These are phyloP conservation scores for Aspergillus texensis DNA, from an alignment of 2,329 filamentous ascomycete genomes.

Conservation along the genomic window DNA sequence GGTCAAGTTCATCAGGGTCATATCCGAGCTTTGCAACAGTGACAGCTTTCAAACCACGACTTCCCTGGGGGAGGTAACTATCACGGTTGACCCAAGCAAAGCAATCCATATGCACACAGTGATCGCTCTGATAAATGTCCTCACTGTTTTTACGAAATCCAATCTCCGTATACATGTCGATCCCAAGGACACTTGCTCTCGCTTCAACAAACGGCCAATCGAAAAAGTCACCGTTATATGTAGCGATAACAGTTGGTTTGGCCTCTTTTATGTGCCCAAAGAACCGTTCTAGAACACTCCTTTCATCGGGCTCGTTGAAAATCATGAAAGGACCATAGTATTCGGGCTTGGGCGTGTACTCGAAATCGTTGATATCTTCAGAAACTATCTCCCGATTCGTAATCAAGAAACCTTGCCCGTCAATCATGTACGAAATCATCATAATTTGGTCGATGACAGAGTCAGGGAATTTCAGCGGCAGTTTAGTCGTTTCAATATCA, in stretches of 20 bases:
- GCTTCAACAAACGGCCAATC: slow-evolving; percentile 99
- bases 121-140: slow-evolving; percentile 93
- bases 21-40: slow-evolving; percentile 98
- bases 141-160: slow-evolving; percentile 94
- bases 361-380: slow-evolving; percentile 95
- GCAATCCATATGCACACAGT: slow-evolving; percentile 98
- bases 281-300: slow-evolving; percentile 83
- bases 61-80: slow-evolving; percentile 95
- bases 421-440: slow-evolving; percentile 99
- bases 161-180: slow-evolving; percentile 99
- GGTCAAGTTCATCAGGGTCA: slow-evolving; percentile 95
- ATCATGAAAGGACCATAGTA: slow-evolving; percentile 95
- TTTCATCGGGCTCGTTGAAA: slow-evolving; percentile 97
- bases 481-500: slow-evolving; percentile 97
- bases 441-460: slow-evolving; percentile 94
- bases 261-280: slow-evolving; percentile 95
- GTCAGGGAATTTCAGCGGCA: slow-evolving; percentile 95
- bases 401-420: slow-evolving; percentile 95
- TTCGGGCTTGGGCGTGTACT: slow-evolving; percentile 96
- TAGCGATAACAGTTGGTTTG: slow-evolving; percentile 92
- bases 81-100: slow-evolving; percentile 99
- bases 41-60: slow-evolving; percentile 94
- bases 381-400: slow-evolving; percentile 98
- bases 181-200: slow-evolving; percentile 87
- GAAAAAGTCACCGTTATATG: slow-evolving; percentile 99